These are phyloP conservation scores for Cryptosporidium felis DNA, from an alignment of 169 alveolate species.

Conservation along the genomic window DNA sequence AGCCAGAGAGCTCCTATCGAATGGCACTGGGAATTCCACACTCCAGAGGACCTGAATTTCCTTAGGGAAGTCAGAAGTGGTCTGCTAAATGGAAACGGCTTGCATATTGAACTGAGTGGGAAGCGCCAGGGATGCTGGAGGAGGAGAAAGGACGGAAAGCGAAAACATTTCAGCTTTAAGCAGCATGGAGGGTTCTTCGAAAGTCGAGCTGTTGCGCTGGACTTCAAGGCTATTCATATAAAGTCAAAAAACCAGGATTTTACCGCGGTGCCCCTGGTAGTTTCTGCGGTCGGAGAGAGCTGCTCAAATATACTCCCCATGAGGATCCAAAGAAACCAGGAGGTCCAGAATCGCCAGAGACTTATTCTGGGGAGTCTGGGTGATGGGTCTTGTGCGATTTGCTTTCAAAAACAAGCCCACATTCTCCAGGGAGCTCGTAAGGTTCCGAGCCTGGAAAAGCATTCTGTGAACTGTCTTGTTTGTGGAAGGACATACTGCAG, in stretches of 20 bases:
- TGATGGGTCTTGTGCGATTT: slow-evolving; percentile 33
- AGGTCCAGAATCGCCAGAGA: neutral
- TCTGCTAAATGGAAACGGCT: slow-evolving; percentile 58
- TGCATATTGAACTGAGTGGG: slow-evolving; percentile 63
- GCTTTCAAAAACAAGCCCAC: slow-evolving; percentile 11
- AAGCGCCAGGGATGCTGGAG: slow-evolving; percentile 71
- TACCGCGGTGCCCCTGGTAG: slow-evolving; percentile 10
- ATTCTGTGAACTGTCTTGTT: slow-evolving; percentile 3
- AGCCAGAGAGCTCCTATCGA: slow-evolving; percentile 41
- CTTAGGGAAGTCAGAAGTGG: slow-evolving; percentile 38
- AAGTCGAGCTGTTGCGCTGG: slow-evolving; percentile 58
- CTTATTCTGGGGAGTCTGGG: neutral
- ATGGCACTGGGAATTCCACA: slow-evolving; percentile 68
- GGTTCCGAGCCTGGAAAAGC: neutral
- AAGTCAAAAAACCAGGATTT: neutral
- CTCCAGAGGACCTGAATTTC: slow-evolving; percentile 40
- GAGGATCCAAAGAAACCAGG: slow-evolving; percentile 29
- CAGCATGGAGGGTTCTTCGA: slow-evolving; percentile 70
- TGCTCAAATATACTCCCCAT: slow-evolving; percentile 27
- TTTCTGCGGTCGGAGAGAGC: slow-evolving; percentile 27
- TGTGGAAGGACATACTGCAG: slow-evolving; percentile 34
- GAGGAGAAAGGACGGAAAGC: slow-evolving; percentile 67
- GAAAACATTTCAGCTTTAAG: slow-evolving; percentile 64
- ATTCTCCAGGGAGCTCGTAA: neutral
- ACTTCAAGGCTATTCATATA: slow-evolving; percentile 5